phyloP scores from a whole-genome alignment of 1,284 basidiomycete species.

The Apiotrichum laibachii region DNA sequence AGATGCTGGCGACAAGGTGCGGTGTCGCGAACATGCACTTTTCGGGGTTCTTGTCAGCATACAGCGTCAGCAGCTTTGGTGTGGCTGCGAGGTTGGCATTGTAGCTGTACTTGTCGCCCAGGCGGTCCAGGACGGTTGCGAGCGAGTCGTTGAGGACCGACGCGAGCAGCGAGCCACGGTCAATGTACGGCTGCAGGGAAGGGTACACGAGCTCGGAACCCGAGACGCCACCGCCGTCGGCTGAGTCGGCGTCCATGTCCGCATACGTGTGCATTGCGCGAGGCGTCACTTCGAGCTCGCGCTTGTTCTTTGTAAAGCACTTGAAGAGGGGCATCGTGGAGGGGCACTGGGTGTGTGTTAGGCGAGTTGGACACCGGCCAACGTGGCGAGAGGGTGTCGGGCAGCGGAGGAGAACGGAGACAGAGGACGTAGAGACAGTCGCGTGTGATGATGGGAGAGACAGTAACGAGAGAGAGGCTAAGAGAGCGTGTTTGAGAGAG shows the following conservation, averaged over 20 bases:
- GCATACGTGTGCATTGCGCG: background rate
- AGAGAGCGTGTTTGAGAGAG: no score
- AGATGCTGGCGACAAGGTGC: background rate
- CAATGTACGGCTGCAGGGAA: background rate
- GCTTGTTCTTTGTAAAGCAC: background rate
- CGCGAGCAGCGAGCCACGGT: background rate
- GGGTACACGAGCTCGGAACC: background rate
- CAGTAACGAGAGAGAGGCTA: no score
- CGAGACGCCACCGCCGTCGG: background rate
- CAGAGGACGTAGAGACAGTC: no score
- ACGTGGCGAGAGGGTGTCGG: background rate
- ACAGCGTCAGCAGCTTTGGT: background rate
- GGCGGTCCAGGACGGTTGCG: background rate
- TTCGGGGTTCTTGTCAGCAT: conserved; percentile 2
- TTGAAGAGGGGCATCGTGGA: conserved; percentile 4
- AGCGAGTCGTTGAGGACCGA: background rate
- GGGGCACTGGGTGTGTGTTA: background rate
- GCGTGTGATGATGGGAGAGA: no score
- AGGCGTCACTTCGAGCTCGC: background rate
- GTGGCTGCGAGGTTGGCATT: conserved; percentile 1
- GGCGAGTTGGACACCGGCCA: no score
- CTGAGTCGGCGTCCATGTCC: background rate
- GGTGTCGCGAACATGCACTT: conserved; percentile 2
- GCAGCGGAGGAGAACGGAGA: background rate
- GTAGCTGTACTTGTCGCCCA: background rate